A percentile compares a stretch with the other conserved stretches of the same genome.
Evolutionary conservation across 2,329 filamentous ascomycete genomes (phyloP).

Genomic region (Botrytis hyacinthi): DNA sequence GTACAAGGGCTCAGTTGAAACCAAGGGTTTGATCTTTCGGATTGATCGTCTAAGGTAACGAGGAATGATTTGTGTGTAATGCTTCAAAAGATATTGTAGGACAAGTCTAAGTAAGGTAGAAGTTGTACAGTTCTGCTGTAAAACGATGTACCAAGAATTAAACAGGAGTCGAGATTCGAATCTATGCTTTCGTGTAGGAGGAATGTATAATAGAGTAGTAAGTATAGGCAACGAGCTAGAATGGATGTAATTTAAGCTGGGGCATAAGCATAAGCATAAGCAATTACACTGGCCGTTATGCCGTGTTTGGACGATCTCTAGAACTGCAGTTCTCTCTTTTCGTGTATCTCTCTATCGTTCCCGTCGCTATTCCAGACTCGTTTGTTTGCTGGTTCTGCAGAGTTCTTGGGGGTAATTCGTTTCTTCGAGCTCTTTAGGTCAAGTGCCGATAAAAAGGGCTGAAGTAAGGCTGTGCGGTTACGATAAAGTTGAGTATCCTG

Average conservation of each 20-base stretch:
- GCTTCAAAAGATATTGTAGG: constrained; percentile 11
- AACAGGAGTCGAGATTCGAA: constrained; percentile 9
- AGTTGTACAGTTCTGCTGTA: not conserved
- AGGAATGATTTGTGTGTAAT: constrained; percentile 12
- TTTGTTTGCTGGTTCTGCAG: not conserved
- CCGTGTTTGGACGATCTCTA: constrained; percentile 8
- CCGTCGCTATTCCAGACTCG: constrained; percentile 7
- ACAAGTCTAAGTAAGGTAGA: not conserved
- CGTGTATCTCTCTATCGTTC: constrained; percentile 4
- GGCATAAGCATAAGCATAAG: constrained; percentile 17
- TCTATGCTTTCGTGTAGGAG: constrained; percentile 8
- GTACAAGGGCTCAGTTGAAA: constrained; percentile 17
- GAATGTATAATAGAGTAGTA: not conserved
- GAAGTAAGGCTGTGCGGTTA: constrained; percentile 8
- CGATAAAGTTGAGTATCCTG: constrained; percentile 10
- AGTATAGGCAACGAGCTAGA: constrained; percentile 13
- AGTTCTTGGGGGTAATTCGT: not conserved
- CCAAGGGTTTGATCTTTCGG: constrained; percentile 6
- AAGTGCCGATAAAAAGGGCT: constrained; percentile 13
- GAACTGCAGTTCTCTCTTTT: not conserved
- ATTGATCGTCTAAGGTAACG: not conserved
- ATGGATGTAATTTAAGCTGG: constrained; percentile 2
- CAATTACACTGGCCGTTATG: constrained; percentile 17
- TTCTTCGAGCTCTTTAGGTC: not conserved
- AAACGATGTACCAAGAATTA: constrained; percentile 2